These are phyloP conservation scores for Dimargaris cristalligena DNA, from an alignment of 192 early-diverging fungal genomes.

Conservation along the genomic window DNA sequence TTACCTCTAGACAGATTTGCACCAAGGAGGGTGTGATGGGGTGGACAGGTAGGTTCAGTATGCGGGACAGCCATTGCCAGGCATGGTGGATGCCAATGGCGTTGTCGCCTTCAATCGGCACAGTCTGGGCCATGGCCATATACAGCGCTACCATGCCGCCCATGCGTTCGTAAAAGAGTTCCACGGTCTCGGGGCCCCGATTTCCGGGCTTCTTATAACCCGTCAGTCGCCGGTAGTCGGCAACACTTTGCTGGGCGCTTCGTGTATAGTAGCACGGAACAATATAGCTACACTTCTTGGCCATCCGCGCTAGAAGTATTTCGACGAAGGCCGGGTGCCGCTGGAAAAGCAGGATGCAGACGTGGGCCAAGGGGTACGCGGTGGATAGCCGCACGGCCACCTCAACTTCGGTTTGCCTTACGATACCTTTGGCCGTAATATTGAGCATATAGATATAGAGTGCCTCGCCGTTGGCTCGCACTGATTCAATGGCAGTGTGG, in stretches of 20 bases:
- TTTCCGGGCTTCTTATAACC: conserved; percentile 22
- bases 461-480: not conserved
- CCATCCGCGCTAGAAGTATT: conserved; percentile 42
- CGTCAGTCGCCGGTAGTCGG: conserved; percentile 20
- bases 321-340: conserved; percentile 37
- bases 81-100: conserved; percentile 34
- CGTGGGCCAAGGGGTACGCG: conserved; percentile 48
- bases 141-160: conserved; percentile 49
- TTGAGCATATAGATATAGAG: not conserved
- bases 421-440: conserved; percentile 13
- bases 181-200: conserved; percentile 32
- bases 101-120: conserved; percentile 22
- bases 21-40: conserved; percentile 47
- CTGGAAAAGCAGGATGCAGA: conserved; percentile 36
- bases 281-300: conserved; percentile 51
- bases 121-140: conserved; percentile 45
- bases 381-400: conserved; percentile 33
- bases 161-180: conserved; percentile 46
- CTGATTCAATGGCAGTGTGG: not conserved
- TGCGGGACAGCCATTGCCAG: conserved; percentile 57
- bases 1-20: conserved; percentile 38
- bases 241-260: not conserved
- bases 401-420: conserved; percentile 51
- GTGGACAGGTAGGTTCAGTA: conserved; percentile 46
- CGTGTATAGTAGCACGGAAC: conserved; percentile 36